A percentile compares a stretch with the other conserved stretches of the same genome.
These are phyloP conservation scores for Trichoderma oligosporum DNA, from an alignment of 2,329 filamentous ascomycete species.

Conservation along the genomic window DNA sequence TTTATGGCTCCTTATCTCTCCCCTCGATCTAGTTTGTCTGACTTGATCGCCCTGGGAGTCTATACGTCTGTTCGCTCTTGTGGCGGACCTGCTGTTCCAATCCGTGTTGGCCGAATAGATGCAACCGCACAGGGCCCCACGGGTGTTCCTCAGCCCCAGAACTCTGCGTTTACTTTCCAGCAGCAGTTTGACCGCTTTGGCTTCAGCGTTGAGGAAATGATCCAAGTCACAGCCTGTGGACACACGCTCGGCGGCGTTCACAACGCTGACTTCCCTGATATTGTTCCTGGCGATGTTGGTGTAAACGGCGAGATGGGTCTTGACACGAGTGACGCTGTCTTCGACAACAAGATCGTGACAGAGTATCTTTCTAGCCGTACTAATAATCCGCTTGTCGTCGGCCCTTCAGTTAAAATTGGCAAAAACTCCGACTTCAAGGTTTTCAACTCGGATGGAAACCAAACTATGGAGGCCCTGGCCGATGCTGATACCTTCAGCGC, in stretches of 20 bases:
- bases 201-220: constrained; percentile 55
- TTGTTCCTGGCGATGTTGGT: constrained; percentile 44
- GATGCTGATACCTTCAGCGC: constrained; percentile 43
- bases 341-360: constrained; percentile 55
- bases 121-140: constrained; percentile 44
- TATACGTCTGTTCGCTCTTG: constrained; percentile 57
- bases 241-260: constrained; percentile 61
- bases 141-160: constrained; percentile 57
- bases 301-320: constrained; percentile 44
- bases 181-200: constrained; percentile 57
- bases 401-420: constrained; percentile 41
- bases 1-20: constrained; percentile 54
- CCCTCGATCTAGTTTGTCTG: constrained; percentile 49
- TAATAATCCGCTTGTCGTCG: constrained; percentile 53
- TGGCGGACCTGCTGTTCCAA: constrained; percentile 52
- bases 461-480: constrained; percentile 48
- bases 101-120: constrained; percentile 53
- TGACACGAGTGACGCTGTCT: constrained; percentile 46
- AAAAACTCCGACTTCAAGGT: constrained; percentile 55
- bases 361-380: constrained; percentile 55
- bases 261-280: constrained; percentile 48
- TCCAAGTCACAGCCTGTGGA: constrained; percentile 57
- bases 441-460: constrained; percentile 54
- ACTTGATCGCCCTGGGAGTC: constrained; percentile 56
- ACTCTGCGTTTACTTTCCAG: constrained; percentile 48